These are phyloP conservation scores for Helichrysum umbraculigerum DNA, from an alignment of 129 eudicot species.

Conservation along the genomic window DNA sequence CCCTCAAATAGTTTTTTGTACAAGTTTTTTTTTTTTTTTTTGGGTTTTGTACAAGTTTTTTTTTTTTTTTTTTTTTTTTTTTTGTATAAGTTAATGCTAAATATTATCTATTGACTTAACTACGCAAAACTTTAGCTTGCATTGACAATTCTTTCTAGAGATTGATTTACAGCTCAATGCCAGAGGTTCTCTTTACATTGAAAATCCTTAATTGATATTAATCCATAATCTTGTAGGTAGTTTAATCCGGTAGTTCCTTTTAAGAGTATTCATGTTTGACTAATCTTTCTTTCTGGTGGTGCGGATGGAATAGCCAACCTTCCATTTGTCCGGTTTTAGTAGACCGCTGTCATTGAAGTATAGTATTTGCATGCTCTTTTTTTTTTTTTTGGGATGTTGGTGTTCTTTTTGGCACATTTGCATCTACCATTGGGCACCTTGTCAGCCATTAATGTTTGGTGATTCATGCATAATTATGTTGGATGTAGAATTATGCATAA, in stretches of 20 bases:
- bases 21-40: too few relatives aligned
- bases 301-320: slow-evolving; percentile 15
- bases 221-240: neutral
- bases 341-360: slow-evolving; percentile 10
- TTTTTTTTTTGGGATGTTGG: neutral
- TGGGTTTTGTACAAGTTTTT: too few relatives aligned
- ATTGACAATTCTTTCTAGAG: neutral
- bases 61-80: too few relatives aligned
- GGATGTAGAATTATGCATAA: neutral
- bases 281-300: neutral
- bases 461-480: slow-evolving; percentile 12
- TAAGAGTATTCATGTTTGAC: neutral
- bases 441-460: slow-evolving; percentile 7
- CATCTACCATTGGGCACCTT: slow-evolving; percentile 13
- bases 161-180: neutral
- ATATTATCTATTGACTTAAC: slow-evolving; percentile 12
- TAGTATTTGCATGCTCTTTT: neutral
- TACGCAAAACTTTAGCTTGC: neutral
- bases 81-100: neutral
- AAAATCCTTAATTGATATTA: neutral
- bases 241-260: neutral
- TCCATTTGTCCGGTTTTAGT: slow-evolving; percentile 12
- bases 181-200: neutral
- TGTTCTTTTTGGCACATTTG: slow-evolving; percentile 13
- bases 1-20: neutral